A percentile compares a stretch with the other conserved stretches of the same genome.
phyloP scores from a whole-genome alignment of 768 basidiomycete genomes.

The Omphalotus guepiniiformis region DNA sequence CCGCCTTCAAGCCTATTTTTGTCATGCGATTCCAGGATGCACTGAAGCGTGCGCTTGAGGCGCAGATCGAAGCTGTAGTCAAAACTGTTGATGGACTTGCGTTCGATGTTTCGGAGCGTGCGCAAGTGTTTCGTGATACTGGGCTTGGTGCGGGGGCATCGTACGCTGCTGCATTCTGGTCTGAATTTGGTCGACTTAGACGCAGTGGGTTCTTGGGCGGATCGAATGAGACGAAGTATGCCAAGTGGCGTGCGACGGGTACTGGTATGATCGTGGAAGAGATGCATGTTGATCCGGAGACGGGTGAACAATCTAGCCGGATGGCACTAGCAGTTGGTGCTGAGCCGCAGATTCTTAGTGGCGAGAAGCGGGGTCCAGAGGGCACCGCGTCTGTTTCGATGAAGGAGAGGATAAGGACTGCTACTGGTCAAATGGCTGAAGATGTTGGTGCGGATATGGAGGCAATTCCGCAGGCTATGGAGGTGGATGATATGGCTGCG shows the following conservation, averaged over 20 bases:
- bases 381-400: conserved; percentile 47
- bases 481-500: conserved; percentile 21
- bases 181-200: conserved; percentile 58
- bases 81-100: conserved; percentile 53
- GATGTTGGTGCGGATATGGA: conserved; percentile 19
- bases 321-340: conserved; percentile 60
- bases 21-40: conserved; percentile 53
- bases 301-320: conserved; percentile 21
- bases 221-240: conserved; percentile 28
- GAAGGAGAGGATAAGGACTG: conserved; percentile 26
- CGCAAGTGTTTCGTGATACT: conserved; percentile 62
- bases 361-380: conserved; percentile 64
- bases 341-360: conserved; percentile 68
- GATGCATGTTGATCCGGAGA: conserved; percentile 15
- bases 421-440: conserved; percentile 22
- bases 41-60: conserved; percentile 52
- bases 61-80: conserved; percentile 47
- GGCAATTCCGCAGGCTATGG: conserved; percentile 17
- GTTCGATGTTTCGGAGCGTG: conserved; percentile 54
- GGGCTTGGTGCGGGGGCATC: conserved; percentile 48
- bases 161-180: conserved; percentile 61
- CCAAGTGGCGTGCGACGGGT: conserved; percentile 53
- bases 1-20: conserved; percentile 62
- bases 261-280: conserved; percentile 61
- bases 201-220: conserved; percentile 22